Evolutionary conservation across 768 basidiomycete species (phyloP), one percentile per base, ranked within the genome.

Genomic region (Cyclocybe cylindracea): DNA sequence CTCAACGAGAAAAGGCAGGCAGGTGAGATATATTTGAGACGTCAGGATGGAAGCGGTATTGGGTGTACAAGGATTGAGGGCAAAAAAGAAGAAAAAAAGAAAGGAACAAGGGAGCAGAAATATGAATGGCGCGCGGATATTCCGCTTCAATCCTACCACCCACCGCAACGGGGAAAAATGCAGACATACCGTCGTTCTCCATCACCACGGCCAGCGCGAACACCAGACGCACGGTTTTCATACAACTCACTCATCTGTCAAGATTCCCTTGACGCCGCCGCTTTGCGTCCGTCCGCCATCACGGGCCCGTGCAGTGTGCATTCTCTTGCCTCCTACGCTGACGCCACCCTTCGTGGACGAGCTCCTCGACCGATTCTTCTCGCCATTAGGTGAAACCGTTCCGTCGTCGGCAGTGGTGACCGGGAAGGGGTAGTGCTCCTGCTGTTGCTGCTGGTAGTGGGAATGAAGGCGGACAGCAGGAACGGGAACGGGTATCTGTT

Each of bases 261-360:
- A 66, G 42, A 91, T 76, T 9, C 86, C 90, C 61, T 83, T 86
- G 31, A 92, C 87, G n/a, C 90, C 90, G 2, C 89, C 89, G 61
- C 89, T 92, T 72, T 90, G 87, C 55, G 90, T 92, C 59, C 89
- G 74, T 36, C 90, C 90, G 2, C 90, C 89, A 66, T 91, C 87
- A 51, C 88, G 76, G 43, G 85, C 90, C 38, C 86, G 79, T 24
- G 84, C 79, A 3, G 78, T 84, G 62, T 88, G 85, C 87, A 91
- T 88, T 70, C 86, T 58, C 42, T 59, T 53, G 34, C 14, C 39
- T 53, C 44, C 24, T 42, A 31, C 42, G 55, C 40, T 44, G 41
- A 46, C 24, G 53, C 46, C 68, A 46, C 52, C 62, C 53, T 55
- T 62, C 46, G 50, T 63, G 36, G 59, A 57, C 37, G 44, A 34